Evolutionary conservation across 2,329 filamentous ascomycete species (phyloP).

Genomic region (Microascus cirrosus): DNA sequence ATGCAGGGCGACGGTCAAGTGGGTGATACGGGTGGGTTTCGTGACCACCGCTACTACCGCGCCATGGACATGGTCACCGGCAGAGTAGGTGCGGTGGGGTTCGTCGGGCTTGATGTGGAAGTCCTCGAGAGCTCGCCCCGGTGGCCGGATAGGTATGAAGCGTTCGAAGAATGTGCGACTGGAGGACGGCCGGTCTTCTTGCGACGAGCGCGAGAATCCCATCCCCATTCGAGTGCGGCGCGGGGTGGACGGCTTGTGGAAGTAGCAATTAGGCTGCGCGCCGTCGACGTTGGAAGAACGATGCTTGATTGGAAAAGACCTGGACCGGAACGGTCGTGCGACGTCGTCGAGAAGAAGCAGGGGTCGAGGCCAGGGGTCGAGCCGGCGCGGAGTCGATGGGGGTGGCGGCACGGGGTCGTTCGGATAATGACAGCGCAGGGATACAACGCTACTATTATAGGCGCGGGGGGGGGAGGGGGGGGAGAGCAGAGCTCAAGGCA

Average conservation of each 20-base stretch:
- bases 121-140: slow-evolving; percentile 58
- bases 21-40: slow-evolving; percentile 67
- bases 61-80: slow-evolving; percentile 64
- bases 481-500: not conserved
- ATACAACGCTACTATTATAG: not conserved
- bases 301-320: not conserved
- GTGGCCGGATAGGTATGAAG: slow-evolving; percentile 15
- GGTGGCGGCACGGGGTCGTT: not conserved
- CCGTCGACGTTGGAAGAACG: not conserved
- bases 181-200: slow-evolving; percentile 4
- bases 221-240: slow-evolving; percentile 3
- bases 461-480: too few relatives aligned
- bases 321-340: not conserved
- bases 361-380: not conserved
- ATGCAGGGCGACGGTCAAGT: slow-evolving; percentile 67
- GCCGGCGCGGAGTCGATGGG: not conserved
- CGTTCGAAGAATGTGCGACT: slow-evolving; percentile 1
- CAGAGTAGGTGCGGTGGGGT: slow-evolving; percentile 64
- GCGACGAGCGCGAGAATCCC: slow-evolving; percentile 3
- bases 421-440: not conserved
- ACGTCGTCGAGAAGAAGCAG: not conserved
- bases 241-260: not conserved
- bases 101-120: slow-evolving; percentile 70
- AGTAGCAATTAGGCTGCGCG: not conserved
- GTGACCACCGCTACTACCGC: slow-evolving; percentile 61